These are phyloP conservation scores for Fusarium zealandicum DNA, from an alignment of 2,329 filamentous ascomycete species.

Conservation along the genomic window DNA sequence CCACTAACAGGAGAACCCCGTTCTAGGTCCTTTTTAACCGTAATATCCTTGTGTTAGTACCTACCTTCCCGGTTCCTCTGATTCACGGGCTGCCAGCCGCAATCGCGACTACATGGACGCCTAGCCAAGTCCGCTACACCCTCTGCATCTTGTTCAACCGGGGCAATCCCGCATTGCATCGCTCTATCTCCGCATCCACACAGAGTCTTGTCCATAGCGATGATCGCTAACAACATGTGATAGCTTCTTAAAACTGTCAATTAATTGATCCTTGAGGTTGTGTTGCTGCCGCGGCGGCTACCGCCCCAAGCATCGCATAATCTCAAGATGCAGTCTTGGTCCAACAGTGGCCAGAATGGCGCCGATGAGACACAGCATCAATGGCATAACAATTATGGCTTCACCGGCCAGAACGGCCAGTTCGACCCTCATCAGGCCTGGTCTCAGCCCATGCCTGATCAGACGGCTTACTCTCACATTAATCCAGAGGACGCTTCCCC, in stretches of 20 bases:
- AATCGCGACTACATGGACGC: conserved; percentile 35
- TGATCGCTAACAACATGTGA: conserved; percentile 43
- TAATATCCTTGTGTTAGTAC: conserved; percentile 40
- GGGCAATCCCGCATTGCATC: conserved; percentile 28
- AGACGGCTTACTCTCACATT: conserved; percentile 45
- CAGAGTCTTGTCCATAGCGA: conserved; percentile 29
- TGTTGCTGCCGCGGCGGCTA: conserved; percentile 34
- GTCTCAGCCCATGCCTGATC: conserved; percentile 48
- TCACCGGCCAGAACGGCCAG: conserved; percentile 45
- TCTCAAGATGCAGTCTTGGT: conserved; percentile 52
- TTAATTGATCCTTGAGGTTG: conserved; percentile 34
- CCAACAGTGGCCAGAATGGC: conserved; percentile 48
- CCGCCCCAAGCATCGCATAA: conserved; percentile 30
- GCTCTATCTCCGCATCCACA: conserved; percentile 29
- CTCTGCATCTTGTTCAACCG: conserved; percentile 13
- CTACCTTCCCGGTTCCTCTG: conserved; percentile 10
- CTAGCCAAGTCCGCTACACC: conserved; percentile 17
- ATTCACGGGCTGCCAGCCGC: conserved; percentile 17
- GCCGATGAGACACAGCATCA: conserved; percentile 45
- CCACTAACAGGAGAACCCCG: conserved; percentile 29
- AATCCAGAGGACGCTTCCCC: conserved; percentile 43
- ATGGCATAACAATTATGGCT: conserved; percentile 48
- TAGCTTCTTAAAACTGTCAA: conserved; percentile 40
- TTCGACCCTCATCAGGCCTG: conserved; percentile 51
- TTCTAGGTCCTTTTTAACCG: conserved; percentile 32